phyloP scores from a whole-genome alignment of 352 stramenopile genomes.

The Globisporangium abappressorium region DNA sequence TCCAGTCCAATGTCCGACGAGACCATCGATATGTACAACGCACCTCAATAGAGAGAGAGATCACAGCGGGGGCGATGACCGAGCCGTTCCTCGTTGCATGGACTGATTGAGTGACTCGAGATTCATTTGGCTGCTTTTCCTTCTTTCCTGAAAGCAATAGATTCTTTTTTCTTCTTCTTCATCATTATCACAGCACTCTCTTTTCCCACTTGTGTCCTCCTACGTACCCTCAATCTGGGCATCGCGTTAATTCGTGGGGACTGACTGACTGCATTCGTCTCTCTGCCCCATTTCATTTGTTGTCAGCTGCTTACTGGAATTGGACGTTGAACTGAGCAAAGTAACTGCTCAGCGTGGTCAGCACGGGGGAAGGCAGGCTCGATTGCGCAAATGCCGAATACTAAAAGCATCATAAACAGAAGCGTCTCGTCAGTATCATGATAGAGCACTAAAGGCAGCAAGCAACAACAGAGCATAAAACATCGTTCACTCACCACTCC shows the following conservation, averaged over 20 bases:
- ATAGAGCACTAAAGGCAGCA: constrained; percentile 16
- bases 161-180: background rate
- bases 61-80: background rate
- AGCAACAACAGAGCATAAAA: background rate
- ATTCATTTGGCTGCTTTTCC: background rate
- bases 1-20: constrained; percentile 78
- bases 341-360: constrained; percentile 47
- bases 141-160: constrained; percentile 4
- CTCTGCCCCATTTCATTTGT: background rate
- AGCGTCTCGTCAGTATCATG: background rate
- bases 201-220: background rate
- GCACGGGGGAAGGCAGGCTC: constrained; percentile 31
- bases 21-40: constrained; percentile 89
- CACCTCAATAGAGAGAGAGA: constrained; percentile 52
- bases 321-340: constrained; percentile 64
- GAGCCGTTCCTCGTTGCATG: background rate
- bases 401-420: constrained; percentile 26
- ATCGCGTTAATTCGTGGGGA: background rate
- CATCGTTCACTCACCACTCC: constrained; percentile 47
- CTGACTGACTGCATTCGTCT: background rate
- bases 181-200: background rate
- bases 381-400: constrained; percentile 48
- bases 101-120: background rate
- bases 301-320: constrained; percentile 44
- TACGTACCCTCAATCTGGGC: background rate